These are phyloP conservation scores for Boletus vinaceobasis DNA, from an alignment of 768 basidiomycete species.

Conservation along the genomic window DNA sequence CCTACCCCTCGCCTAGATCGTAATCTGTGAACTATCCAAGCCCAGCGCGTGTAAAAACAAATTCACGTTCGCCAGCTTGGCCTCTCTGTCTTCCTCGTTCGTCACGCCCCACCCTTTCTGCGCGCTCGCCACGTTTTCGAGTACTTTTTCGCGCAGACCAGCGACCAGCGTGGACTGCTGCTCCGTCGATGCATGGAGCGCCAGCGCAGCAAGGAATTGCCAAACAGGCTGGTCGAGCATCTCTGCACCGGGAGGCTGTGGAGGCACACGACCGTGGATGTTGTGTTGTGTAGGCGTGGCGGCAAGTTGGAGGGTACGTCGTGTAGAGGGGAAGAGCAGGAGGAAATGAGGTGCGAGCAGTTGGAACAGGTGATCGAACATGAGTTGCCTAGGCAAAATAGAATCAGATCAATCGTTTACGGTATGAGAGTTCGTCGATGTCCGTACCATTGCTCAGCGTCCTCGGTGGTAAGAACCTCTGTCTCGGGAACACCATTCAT, in stretches of 20 bases:
- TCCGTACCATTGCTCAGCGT: constrained; percentile 73
- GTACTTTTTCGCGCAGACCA: constrained; percentile 85
- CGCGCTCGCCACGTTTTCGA: constrained; percentile 82
- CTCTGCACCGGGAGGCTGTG: constrained; percentile 57
- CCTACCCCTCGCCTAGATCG: constrained; percentile 31
- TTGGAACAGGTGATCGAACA: constrained; percentile 86
- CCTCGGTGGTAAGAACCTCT: constrained; percentile 64
- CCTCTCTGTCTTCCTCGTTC: constrained; percentile 68
- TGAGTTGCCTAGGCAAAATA: constrained; percentile 60
- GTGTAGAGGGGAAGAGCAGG: constrained; percentile 86
- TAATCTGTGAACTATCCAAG: constrained; percentile 69
- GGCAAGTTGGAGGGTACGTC: constrained; percentile 47
- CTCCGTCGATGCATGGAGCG: constrained; percentile 76
- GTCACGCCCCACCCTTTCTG: constrained; percentile 66
- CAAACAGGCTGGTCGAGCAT: constrained; percentile 88
- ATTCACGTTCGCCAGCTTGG: constrained; percentile 90
- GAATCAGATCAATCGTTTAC: constrained; percentile 7
- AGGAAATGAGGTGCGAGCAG: constrained; percentile 73
- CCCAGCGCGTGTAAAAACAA: constrained; percentile 82
- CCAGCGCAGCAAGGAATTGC: constrained; percentile 89
- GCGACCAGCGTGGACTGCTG: constrained; percentile 89
- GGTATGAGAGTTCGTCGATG: background rate
- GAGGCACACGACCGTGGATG: constrained; percentile 52
- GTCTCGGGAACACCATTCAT: constrained; percentile 50
- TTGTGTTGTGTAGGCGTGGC: constrained; percentile 34